phyloP scores from a whole-genome alignment of 257 asterid genomes.

The Echites panduratus region DNA sequence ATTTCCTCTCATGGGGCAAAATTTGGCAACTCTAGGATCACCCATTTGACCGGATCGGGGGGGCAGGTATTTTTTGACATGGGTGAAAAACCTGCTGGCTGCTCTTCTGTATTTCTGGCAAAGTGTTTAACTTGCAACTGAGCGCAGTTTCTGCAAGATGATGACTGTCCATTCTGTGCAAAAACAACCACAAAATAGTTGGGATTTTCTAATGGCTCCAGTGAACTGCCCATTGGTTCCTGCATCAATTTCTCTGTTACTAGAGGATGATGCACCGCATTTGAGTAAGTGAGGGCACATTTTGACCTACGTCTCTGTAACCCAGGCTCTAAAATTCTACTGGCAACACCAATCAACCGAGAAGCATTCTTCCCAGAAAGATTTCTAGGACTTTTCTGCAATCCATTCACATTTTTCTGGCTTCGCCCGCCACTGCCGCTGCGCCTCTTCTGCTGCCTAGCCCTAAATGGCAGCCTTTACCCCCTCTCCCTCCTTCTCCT shows the following conservation, averaged over 20 bases:
- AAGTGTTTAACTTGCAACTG: constrained; percentile 27
- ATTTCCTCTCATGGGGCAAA: constrained; percentile 29
- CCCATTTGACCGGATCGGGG: constrained; percentile 30
- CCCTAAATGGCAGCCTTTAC: too few species aligned
- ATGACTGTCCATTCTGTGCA: constrained; percentile 25
- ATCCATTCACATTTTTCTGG: too few species aligned
- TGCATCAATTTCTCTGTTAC: constrained; percentile 22
- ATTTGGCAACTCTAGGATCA: constrained; percentile 23
- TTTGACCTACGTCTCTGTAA: constrained; percentile 51
- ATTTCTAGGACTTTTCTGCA: constrained; percentile 64
- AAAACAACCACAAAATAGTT: constrained; percentile 15
- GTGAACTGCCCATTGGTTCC: constrained; percentile 15
- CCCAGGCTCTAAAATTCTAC: constrained; percentile 82
- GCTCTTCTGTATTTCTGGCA: constrained; percentile 22
- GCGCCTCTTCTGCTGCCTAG: too few species aligned
- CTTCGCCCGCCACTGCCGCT: too few species aligned
- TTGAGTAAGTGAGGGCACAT: constrained; percentile 51
- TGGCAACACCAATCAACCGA: constrained; percentile 75
- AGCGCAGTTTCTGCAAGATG: constrained; percentile 62
- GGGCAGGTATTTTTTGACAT: constrained; percentile 25
- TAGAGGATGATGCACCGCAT: constrained; percentile 19
- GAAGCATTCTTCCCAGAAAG: constrained; percentile 55
- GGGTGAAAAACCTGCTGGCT: constrained; percentile 27
- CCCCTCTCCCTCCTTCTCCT: too few species aligned
- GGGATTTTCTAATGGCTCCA: constrained; percentile 24